Conservation (phyloP, 2,329 filamentous ascomycete genomes). For the Ilyonectria mors-panacis region DNA sequence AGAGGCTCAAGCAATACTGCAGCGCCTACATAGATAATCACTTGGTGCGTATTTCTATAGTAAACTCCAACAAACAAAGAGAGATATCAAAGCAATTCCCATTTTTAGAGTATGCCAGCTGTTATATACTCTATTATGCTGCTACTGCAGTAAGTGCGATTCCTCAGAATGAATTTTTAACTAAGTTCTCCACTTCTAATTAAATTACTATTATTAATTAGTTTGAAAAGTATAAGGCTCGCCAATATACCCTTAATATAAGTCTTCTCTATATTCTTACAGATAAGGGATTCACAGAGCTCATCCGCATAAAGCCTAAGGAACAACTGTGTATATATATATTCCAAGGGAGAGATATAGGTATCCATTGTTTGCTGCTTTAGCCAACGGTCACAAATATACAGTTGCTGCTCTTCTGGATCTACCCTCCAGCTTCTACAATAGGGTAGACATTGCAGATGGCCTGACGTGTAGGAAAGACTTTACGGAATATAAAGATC, state of each 20-base stretch:
- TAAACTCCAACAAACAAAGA: not conserved
- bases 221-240: conserved; percentile 46
- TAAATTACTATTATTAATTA: conserved; percentile 53
- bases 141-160: conserved; percentile 51
- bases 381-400: conserved; percentile 48
- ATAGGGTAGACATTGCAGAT: conserved; percentile 19
- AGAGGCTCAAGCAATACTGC: conserved; percentile 62
- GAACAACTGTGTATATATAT: conserved; percentile 30
- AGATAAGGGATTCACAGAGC: conserved; percentile 40
- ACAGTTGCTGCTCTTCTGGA: conserved; percentile 43
- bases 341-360: conserved; percentile 48
- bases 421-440: conserved; percentile 21
- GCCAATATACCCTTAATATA: conserved; percentile 43
- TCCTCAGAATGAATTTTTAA: conserved; percentile 51
- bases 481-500: not conserved
- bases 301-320: conserved; percentile 49
- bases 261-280: conserved; percentile 56
- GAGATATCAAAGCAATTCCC: conserved; percentile 49
- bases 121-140: conserved; percentile 59
- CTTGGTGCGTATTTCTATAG: not conserved
- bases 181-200: conserved; percentile 41
- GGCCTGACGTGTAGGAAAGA: conserved; percentile 18
- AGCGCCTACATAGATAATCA: conserved; percentile 52
- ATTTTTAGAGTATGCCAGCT: conserved; percentile 63
- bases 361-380: conserved; percentile 54